Evolutionary conservation across 805 yeast genomes (phyloP), one percentile per base, ranked within the genome.

Genomic region (Yamadazyma laniorum): DNA sequence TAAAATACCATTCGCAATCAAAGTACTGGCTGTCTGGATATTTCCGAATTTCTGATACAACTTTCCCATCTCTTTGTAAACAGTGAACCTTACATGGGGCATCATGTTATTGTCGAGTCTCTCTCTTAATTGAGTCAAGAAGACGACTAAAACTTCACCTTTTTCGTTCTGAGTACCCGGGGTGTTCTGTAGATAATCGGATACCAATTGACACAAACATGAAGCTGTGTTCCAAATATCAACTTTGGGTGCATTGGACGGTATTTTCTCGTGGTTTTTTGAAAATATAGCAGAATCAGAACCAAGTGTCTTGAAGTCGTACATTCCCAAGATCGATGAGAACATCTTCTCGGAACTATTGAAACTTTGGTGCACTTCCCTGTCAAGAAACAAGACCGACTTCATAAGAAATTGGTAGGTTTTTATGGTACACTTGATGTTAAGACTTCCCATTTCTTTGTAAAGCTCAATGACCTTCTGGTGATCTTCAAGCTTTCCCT

Each of bases 381-480:
- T 27, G 37, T 54, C 60, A 25, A 55, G 19, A 21, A 32, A 36
- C 1, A 55, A 17, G 25, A 65, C 52, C 5, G 71, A 59, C 35
- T 48, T 44, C 51, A 65, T 52, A 40, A 67, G 47, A 43, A 47
- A 53, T 17, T 51, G 50, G 40, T 66, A 66, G 0, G 67, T 58
- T 25, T 50, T 48, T 0, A 65, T 45, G 3, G 65, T 41, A 6
- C 60, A 47, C 4, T 39, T 35, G 6, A 64, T 43, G 12, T 56
- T 53, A 6, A 35, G 39, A 3, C 48, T 45, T 3, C 56, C 64
- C 72, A 68, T 65, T 17, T 55, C 53, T 31, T 59, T 55, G 42
- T 65, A 67, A 5, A 63, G 25, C 11, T 56, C 51, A 33, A 67
- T 48, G 8, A 62, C 53, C 18, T 53, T 47, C 1, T 56, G 44